A percentile compares a stretch with the other conserved stretches of the same genome.
Evolutionary conservation across 169 alveolate species (phyloP).

Genomic region (Eimeria acervulina): DNA sequence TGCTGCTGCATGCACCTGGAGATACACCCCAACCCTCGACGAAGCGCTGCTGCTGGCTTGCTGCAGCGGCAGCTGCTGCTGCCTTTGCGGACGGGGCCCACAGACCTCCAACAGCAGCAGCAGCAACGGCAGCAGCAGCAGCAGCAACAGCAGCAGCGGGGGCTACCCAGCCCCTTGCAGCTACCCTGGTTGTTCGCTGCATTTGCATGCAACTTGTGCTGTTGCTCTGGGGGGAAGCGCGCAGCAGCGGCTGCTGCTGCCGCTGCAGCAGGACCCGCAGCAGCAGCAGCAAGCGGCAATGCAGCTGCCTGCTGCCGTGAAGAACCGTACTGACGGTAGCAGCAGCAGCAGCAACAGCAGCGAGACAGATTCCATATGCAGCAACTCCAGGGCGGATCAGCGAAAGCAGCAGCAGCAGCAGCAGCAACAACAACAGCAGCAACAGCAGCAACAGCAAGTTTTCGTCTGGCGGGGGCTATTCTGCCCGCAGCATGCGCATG

Average conservation of each 20-base stretch:
- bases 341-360: slow-evolving; percentile 58
- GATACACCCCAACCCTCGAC: too few species aligned
- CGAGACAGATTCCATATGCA: slow-evolving; percentile 13
- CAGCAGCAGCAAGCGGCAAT: slow-evolving; percentile 3
- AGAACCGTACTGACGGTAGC: neutral
- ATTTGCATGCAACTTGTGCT: slow-evolving; percentile 40
- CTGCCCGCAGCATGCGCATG: slow-evolving; percentile 29
- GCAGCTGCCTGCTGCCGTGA: slow-evolving; percentile 8
- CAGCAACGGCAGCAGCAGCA: neutral
- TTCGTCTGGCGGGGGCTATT: slow-evolving; percentile 33
- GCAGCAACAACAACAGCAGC: neutral
- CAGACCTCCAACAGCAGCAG: too few species aligned
- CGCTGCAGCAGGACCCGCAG: too few species aligned
- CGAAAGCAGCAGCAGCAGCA: neutral
- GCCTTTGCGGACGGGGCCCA: slow-evolving; percentile 28
- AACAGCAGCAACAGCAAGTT: too few species aligned
- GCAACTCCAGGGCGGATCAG: neutral
- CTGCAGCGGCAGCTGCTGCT: neutral
- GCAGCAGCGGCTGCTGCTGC: slow-evolving; percentile 70
- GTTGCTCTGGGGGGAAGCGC: slow-evolving; percentile 38
- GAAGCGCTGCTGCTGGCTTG: slow-evolving; percentile 47
- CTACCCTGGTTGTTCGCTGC: slow-evolving; percentile 33
- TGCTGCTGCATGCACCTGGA: too few species aligned
- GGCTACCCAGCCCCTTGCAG: slow-evolving; percentile 25
- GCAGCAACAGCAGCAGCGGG: neutral